Percentiles rank a stretch among this genome's conserved stretches.
These are phyloP conservation scores for Pugionium cornutum DNA, from an alignment of 345 rosid genomes.

Conservation along the genomic window DNA sequence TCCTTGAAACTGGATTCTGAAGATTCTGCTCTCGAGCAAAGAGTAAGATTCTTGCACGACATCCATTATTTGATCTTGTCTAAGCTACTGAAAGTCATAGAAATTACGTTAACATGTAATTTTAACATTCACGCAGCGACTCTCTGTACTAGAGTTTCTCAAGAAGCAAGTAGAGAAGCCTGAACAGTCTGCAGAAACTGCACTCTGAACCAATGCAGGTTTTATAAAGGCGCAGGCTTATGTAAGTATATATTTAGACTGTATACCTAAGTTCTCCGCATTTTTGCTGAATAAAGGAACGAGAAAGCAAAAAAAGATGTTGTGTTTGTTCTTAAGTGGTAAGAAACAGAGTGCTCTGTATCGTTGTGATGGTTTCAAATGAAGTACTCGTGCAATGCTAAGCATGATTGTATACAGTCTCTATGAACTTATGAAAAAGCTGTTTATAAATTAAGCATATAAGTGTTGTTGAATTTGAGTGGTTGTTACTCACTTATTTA, in stretches of 20 bases:
- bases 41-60: slow-evolving; percentile 50
- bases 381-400: slow-evolving; percentile 17
- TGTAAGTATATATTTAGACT: slow-evolving; percentile 27
- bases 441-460: slow-evolving; percentile 19
- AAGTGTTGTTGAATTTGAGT: slow-evolving; percentile 1
- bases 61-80: background rate
- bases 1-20: slow-evolving; percentile 64
- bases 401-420: slow-evolving; percentile 28
- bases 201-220: slow-evolving; percentile 22
- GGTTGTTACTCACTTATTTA: slow-evolving; percentile 7
- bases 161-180: slow-evolving; percentile 66
- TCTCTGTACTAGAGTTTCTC: slow-evolving; percentile 76
- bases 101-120: slow-evolving; percentile 10
- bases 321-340: slow-evolving; percentile 16
- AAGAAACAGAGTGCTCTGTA: slow-evolving; percentile 31
- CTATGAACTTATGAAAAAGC: slow-evolving; percentile 19
- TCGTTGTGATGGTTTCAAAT: slow-evolving; percentile 31
- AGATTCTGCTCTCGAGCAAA: slow-evolving; percentile 70
- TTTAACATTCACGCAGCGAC: slow-evolving; percentile 52
- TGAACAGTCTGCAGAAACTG: slow-evolving; percentile 39
- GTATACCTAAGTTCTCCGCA: slow-evolving; percentile 13
- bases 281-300: slow-evolving; percentile 30
- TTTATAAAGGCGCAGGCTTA: background rate
- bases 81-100: background rate
- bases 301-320: slow-evolving; percentile 9